These are phyloP conservation scores for Termitomyces sp. DNA, from an alignment of 768 basidiomycete genomes.

Conservation along the genomic window DNA sequence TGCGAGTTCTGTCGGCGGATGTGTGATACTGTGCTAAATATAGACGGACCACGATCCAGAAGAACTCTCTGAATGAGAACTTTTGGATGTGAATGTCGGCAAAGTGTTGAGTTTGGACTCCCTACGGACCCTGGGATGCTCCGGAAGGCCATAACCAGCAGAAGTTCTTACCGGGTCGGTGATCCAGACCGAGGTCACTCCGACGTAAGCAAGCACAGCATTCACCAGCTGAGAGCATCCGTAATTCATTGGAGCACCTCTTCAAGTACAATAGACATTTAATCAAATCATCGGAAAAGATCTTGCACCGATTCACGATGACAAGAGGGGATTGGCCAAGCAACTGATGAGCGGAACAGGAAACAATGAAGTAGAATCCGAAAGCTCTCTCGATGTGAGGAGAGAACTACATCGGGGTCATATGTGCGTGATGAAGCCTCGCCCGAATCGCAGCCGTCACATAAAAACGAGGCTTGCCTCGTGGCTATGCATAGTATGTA, in stretches of 20 bases:
- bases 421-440: no score
- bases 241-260: neutral
- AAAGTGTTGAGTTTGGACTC: neutral
- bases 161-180: neutral
- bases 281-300: conserved; percentile 1
- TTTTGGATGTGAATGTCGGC: neutral
- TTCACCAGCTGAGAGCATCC: neutral
- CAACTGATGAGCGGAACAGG: neutral
- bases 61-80: neutral
- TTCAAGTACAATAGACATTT: neutral
- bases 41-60: no score
- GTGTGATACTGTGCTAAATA: neutral
- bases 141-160: neutral
- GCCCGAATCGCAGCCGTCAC: neutral
- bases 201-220: neutral
- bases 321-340: neutral
- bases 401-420: no score
- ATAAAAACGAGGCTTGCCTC: conserved; percentile 11
- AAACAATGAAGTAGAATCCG: neutral
- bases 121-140: neutral
- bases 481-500: neutral
- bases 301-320: neutral
- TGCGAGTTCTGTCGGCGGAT: neutral
- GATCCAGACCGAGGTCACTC: neutral
- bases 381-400: neutral